Base-by-base conservation (phyloP, 179 eudicot species). In the Silene noctiflora region DNA sequence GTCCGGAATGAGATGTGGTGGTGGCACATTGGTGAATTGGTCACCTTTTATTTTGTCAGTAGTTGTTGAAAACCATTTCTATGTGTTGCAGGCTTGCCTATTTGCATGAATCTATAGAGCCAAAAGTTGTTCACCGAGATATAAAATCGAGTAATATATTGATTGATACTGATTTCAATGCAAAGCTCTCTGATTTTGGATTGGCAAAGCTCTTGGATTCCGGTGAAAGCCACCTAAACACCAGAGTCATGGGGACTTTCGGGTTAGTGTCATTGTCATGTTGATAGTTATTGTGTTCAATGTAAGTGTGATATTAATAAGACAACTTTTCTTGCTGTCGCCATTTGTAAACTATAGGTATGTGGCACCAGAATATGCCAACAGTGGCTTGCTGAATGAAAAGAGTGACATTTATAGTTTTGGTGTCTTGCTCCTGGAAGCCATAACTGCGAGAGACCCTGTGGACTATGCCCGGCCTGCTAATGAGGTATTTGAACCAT, bases 331-430 rank as follows among this genome's bases (percentile, higher is more conserved):
- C 35, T 63, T 63, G 48, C 35, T 56, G 21, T 71, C 73, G 68
- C 19, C 73, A 22, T 35, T 33, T 80, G 72, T 48, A 5, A 76
- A 44, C 46, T 76, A 67, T 86, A 93, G 98, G 69, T 93, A 93
- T 71, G 98, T 93, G 75, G 98, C 98, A 27, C 98, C 98, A 20
- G 97, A 93, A 83, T 93, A 91, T 85, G 98, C 98, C 42, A 93
- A 93, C 73, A 87, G 87, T 76, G 98, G 98, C 77, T 78, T 93
- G 82, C 80, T 93, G 82, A 93, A 93, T 71, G 98, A 93, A 76
- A 93, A 90, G 86, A 93, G 97, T 78, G 98, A 93, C 76, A 81
- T 93, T 75, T 93, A 93, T 75, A 91, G 98, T 79, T 93, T 86
- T 81, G 98, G 98, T 72, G 98, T 91, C 73, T 85, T 93, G 31